Conservation (phyloP, 129 eudicot genomes). For the Cynara cardunculus region DNA sequence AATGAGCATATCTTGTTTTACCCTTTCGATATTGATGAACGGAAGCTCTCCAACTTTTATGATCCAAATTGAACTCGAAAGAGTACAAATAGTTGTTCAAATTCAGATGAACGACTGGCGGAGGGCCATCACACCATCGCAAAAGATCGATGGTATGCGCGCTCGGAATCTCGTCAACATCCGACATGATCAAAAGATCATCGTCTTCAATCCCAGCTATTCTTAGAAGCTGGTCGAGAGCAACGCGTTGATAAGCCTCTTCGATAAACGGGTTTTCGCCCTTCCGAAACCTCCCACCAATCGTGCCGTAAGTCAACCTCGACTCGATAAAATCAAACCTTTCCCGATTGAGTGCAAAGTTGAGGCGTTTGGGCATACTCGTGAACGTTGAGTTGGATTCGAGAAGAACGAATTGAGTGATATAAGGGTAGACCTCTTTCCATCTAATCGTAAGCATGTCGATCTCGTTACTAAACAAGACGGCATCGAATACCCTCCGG, state of each 20-base stretch:
- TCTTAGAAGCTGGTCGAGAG: slow-evolving; percentile 51
- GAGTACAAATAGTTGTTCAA: slow-evolving; percentile 65
- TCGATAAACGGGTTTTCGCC: slow-evolving; percentile 78
- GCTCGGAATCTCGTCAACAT: slow-evolving; percentile 78
- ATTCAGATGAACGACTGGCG: slow-evolving; percentile 57
- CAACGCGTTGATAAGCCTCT: slow-evolving; percentile 68
- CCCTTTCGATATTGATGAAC: slow-evolving; percentile 59
- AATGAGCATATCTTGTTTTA: slow-evolving; percentile 62
- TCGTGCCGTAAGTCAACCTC: slow-evolving; percentile 60
- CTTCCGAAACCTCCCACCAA: slow-evolving; percentile 62
- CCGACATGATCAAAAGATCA: slow-evolving; percentile 76
- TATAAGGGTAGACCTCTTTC: slow-evolving; percentile 73
- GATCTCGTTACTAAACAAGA: slow-evolving; percentile 65
- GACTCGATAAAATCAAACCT: slow-evolving; percentile 57
- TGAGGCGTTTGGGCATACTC: slow-evolving; percentile 44
- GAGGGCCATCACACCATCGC: slow-evolving; percentile 74
- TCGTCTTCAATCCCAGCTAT: slow-evolving; percentile 72
- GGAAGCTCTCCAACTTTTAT: slow-evolving; percentile 69
- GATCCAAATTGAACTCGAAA: slow-evolving; percentile 46
- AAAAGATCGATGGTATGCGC: slow-evolving; percentile 62
- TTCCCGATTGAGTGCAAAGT: slow-evolving; percentile 45
- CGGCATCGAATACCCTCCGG: slow-evolving; percentile 66
- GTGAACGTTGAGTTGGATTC: slow-evolving; percentile 78
- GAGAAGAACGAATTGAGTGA: slow-evolving; percentile 65
- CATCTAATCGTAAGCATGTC: slow-evolving; percentile 77